A percentile compares a stretch with the other conserved stretches of the same genome.
These are phyloP conservation scores for Calocera cornea DNA, from an alignment of 768 basidiomycete species.

Conservation along the genomic window DNA sequence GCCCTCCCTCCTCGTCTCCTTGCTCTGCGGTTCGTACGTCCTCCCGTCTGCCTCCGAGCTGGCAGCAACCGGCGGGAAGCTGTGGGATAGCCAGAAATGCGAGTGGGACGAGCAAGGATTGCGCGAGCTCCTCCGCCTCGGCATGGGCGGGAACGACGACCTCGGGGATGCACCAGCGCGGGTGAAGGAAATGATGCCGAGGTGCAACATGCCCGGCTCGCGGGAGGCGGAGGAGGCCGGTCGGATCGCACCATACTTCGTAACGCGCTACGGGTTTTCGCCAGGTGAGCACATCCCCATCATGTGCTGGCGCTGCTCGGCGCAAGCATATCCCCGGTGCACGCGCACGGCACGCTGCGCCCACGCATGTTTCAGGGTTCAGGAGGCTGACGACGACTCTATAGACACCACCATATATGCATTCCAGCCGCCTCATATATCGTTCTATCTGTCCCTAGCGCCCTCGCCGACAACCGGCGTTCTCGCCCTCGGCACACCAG, in stretches of 20 bases:
- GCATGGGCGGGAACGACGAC: constrained; percentile 1
- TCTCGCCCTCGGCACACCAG: constrained; percentile 69
- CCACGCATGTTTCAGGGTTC: neutral
- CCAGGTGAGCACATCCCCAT: constrained; percentile 33
- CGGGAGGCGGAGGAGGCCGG: constrained; percentile 61
- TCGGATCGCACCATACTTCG: constrained; percentile 59
- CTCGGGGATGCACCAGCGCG: neutral
- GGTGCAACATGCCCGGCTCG: constrained; percentile 28
- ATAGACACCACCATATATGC: constrained; percentile 2
- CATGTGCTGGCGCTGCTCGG: neutral
- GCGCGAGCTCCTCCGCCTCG: constrained; percentile 38
- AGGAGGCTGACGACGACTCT: neutral
- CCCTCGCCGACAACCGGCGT: constrained; percentile 63
- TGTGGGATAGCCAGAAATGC: constrained; percentile 52
- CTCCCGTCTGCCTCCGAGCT: neutral
- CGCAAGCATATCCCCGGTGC: neutral
- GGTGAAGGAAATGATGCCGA: neutral
- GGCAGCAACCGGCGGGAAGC: constrained; percentile 12
- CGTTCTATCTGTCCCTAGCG: constrained; percentile 61
- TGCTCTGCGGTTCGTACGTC: neutral
- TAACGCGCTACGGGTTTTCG: constrained; percentile 71
- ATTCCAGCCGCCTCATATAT: constrained; percentile 32
- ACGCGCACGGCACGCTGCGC: neutral
- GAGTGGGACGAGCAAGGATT: constrained; percentile 64
- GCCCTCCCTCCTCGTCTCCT: neutral